Conservation (phyloP, 305 asterid genomes). For the Fraxinus paxiana region DNA sequence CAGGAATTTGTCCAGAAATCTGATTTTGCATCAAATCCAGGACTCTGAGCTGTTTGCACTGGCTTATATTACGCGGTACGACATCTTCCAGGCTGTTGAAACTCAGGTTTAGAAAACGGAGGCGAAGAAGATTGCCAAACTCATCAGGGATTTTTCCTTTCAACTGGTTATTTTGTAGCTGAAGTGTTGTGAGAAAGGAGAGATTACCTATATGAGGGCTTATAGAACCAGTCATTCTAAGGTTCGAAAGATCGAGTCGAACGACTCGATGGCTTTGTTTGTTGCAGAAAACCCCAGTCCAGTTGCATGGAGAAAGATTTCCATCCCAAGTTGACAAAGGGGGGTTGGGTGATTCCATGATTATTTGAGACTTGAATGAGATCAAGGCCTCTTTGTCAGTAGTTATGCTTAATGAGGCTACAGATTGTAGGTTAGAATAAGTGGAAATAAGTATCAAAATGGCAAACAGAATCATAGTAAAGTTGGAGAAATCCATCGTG, state of each 20-base stretch:
- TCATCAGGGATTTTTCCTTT: constrained; percentile 42
- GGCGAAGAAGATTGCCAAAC: constrained; percentile 39
- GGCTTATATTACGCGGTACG: constrained; percentile 40
- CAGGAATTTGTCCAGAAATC: constrained; percentile 43
- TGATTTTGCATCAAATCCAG: constrained; percentile 44
- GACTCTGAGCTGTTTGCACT: constrained; percentile 36
- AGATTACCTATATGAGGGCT: constrained; percentile 54
- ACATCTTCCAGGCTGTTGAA: constrained; percentile 35
- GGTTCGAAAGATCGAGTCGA: constrained; percentile 39
- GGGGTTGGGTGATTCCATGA: constrained; percentile 7
- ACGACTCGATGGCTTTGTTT: constrained; percentile 27
- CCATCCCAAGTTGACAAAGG: constrained; percentile 44
- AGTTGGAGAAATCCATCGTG: background rate
- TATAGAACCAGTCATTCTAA: constrained; percentile 39
- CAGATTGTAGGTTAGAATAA: background rate
- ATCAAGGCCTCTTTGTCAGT: constrained; percentile 48
- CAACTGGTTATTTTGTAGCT: constrained; percentile 45
- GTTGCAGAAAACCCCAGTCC: constrained; percentile 55
- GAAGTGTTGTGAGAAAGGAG: constrained; percentile 45
- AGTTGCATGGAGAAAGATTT: constrained; percentile 51
- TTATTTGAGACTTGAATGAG: constrained; percentile 42
- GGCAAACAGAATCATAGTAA: background rate
- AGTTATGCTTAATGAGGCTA: constrained; percentile 26
- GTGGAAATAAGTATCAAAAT: constrained; percentile 10
- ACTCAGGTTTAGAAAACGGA: constrained; percentile 42